Evolutionary conservation across 345 rosid genomes (phyloP), one percentile per base, ranked within the genome.

Genomic region (Combretum micranthum): DNA sequence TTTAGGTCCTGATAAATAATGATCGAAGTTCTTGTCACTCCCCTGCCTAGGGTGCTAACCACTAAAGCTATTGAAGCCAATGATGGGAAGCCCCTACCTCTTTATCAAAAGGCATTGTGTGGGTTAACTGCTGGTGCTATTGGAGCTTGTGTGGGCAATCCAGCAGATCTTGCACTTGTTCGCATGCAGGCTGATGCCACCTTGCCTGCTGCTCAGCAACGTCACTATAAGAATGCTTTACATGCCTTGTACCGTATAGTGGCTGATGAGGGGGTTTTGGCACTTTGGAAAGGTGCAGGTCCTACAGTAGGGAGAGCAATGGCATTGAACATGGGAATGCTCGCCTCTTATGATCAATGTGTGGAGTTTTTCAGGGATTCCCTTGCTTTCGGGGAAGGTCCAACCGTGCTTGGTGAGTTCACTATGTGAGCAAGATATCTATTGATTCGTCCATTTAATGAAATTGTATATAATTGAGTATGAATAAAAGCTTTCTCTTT

Each of bases 91-190:
- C 97, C 97, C 51, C 83, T 93, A 20, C 99, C 97, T 17, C 71
- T 93, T 20, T 87, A 93, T 71, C 94, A 93, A 73, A 93, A 93
- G 71, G 99, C 99, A 63, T 68, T 93, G 56, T 93, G 99, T 67
- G 99, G 99, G 64, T 74, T 93, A 17, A 89, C 97, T 64, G 99
- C 97, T 56, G 99, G 99, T 70, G 99, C 99, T 4, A 93, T 89
- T 57, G 99, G 99, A 52, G 99, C 99, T 52, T 55, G 25, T 17
- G 75, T 93, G 50, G 99, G 99, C 43, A 93, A 73, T 72, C 99
- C 99, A 13, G 97, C 83, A 32, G 83, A 78, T 75, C 62, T 78
- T 53, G 73, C 79, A 18, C 79, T 78, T 37, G 74, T 78, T 57
- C 83, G 79, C 4, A 78, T 78, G 83, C 83, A 78, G 68, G 83